Base-by-base conservation (phyloP, 495 filamentous ascomycete species). In the Annulohypoxylon bovei region DNA sequence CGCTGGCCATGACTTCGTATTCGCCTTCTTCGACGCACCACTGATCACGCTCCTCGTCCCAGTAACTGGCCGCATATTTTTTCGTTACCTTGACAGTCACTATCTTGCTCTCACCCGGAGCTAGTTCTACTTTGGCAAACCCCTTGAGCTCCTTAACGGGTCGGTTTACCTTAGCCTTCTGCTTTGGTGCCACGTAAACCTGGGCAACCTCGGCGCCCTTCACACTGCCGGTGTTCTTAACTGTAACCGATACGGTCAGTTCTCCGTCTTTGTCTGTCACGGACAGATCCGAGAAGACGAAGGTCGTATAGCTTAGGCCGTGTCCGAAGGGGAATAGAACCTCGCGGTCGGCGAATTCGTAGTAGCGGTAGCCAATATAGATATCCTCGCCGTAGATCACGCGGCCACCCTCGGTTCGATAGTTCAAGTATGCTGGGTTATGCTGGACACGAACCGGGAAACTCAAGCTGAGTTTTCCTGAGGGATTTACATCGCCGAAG, bases 311-410 rank as follows among this genome's bases (percentile, higher is more conserved):
- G 14, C 88, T 91, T 5, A 94, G 81, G 30, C 92, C 91, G 75
- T 91, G 87, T 30, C 92, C 91, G 78, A 94, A 94, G 44, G 88
- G 81, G 75, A 92, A 93, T 16, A 90, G 81, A 0, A 89, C 85
- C 6, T 81, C 78, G n/a, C 87, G 80, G 20, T 89, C 78, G 22
- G 82, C 80, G 69, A 85, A 89, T 75, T 94, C 92, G 77, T 91
- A 94, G 76, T 88, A 91, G 4, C 91, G 83, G 72, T 93, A 94
- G 5, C 91, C 91, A 35, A 93, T 84, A 75, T 90, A 93, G 62
- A 94, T 80, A 64, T 90, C 89, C 77, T 95, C 92, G 47, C 91
- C 90, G 73, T 94, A 94, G 5, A 93, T 81, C 14, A 90, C 88
- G 46, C 89, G 82, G 49, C 90, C 87, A 32, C 87, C 86, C 77